Base-by-base conservation (phyloP, 163 green algal species). In the Chlamydomonas reinhardtii region DNA sequence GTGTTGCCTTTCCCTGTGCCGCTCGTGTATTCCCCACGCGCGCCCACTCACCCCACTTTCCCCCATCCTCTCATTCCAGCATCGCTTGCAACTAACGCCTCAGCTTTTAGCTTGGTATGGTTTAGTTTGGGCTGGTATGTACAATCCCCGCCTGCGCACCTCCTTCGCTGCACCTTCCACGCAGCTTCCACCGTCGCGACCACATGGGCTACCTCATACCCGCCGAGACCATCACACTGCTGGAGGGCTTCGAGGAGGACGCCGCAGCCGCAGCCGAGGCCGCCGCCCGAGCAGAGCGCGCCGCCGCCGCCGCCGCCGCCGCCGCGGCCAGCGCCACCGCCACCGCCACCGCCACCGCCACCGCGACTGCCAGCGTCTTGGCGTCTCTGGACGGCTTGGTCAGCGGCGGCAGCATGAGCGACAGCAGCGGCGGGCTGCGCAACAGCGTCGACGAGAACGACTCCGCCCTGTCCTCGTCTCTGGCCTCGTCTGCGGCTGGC, bases 101-200 rank as follows among this genome's bases (percentile, higher is more conserved):
- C n/a, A n/a, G n/a, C n/a, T n/a, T n/a, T n/a, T n/a, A n/a, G n/a
- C n/a, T n/a, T n/a, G n/a, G n/a, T n/a, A n/a, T n/a, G n/a, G n/a
- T n/a, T n/a, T n/a, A n/a, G n/a, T n/a, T n/a, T n/a, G n/a, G n/a
- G n/a, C n/a, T n/a, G n/a, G n/a, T n/a, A n/a, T n/a, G n/a, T n/a
- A n/a, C n/a, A n/a, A n/a, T n/a, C n/a, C n/a, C n/a, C n/a, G n/a
- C n/a, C n/a, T n/a, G n/a, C n/a, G n/a, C n/a, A n/a, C n/a, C n/a
- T n/a, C n/a, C n/a, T 11, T 54, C 8, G 43, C 43, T 54, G 9
- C 48, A 56, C 48, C 17, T 14, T 19, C 48, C 5, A 5, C 39
- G 39, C 84, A 94, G 93, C 81, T 97, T 92, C 83, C 94, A 97
- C 86, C 89, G 92, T 5, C 56, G 94, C 5, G 96, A 98, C 87